Percentiles rank a stretch among this genome's conserved stretches.
Evolutionary conservation across 768 basidiomycete species (phyloP).

Genomic region (Suillus alpinus): DNA sequence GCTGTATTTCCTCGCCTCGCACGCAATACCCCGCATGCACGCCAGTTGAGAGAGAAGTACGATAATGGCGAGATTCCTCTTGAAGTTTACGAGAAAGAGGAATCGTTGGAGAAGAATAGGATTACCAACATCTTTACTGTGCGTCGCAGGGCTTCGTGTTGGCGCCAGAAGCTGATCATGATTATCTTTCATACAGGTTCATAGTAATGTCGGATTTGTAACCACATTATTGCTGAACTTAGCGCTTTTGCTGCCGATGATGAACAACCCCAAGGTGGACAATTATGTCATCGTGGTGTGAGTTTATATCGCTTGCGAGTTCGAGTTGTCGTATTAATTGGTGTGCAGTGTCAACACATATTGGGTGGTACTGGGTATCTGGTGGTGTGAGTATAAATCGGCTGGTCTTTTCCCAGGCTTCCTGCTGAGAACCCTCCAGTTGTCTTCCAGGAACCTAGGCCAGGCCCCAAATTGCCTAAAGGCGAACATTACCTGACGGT

Average conservation of each 20-base stretch:
- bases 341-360: conserved; percentile 63
- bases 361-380: conserved; percentile 78
- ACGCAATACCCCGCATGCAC: conserved; percentile 66
- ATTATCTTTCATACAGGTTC: conserved; percentile 42
- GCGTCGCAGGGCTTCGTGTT: conserved; percentile 13
- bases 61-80: conserved; percentile 55
- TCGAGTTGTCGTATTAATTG: neutral
- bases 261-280: conserved; percentile 57
- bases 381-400: conserved; percentile 69
- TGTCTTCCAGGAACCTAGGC: conserved; percentile 78
- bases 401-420: neutral
- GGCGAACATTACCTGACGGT: conserved; percentile 76
- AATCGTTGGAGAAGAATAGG: conserved; percentile 79
- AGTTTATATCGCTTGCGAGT: conserved; percentile 20
- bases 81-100: conserved; percentile 69
- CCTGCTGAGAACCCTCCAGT: conserved; percentile 39
- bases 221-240: conserved; percentile 63
- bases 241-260: conserved; percentile 62
- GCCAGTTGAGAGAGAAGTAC: conserved; percentile 50
- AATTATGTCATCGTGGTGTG: conserved; percentile 75
- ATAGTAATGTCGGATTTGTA: conserved; percentile 76
- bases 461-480: conserved; percentile 75
- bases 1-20: conserved; percentile 80
- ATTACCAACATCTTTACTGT: conserved; percentile 85
- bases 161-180: neutral